Evolutionary conservation across 1,284 basidiomycete genomes (phyloP).

Genomic region (Tilletiaria anomala): DNA sequence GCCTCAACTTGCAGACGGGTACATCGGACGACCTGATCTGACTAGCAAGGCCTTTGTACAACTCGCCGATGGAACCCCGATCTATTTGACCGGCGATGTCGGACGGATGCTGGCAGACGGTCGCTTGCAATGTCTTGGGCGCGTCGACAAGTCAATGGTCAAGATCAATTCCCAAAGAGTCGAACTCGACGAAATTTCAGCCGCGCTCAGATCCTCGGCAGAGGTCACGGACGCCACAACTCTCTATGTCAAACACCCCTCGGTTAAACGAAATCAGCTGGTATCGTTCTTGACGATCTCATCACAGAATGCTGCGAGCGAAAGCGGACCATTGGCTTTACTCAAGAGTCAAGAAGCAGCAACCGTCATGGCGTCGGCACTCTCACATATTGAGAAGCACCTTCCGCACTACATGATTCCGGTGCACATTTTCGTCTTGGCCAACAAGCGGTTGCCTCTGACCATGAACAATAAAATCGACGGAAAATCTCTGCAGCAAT

Average conservation of each 20-base stretch:
- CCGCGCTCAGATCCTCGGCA: constrained; percentile 12
- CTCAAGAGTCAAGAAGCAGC: background rate
- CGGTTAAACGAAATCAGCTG: constrained; percentile 22
- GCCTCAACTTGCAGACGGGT: constrained; percentile 34
- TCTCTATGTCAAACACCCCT: constrained; percentile 28
- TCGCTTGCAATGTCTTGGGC: constrained; percentile 29
- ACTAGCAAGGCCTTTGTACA: constrained; percentile 23
- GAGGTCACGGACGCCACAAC: constrained; percentile 21
- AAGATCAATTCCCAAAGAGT: constrained; percentile 38
- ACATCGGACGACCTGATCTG: constrained; percentile 24
- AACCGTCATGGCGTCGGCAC: background rate
- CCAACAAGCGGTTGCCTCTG: constrained; percentile 14
- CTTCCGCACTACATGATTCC: constrained; percentile 34
- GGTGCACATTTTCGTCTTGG: constrained; percentile 17
- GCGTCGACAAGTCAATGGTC: constrained; percentile 31
- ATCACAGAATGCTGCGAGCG: background rate
- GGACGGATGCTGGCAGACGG: constrained; percentile 30
- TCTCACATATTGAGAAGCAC: constrained; percentile 7
- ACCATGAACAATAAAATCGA: constrained; percentile 37
- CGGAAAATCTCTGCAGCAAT: constrained; percentile 10
- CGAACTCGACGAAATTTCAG: constrained; percentile 33
- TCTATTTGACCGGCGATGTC: constrained; percentile 36
- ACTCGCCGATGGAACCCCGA: constrained; percentile 18
- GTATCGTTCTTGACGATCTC: constrained; percentile 14
- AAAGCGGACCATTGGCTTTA: background rate